Percentiles rank a stretch among this genome's conserved stretches.
These are phyloP conservation scores for Alternaria sp. DNA, from an alignment of 2,329 filamentous ascomycete species.

Conservation along the genomic window DNA sequence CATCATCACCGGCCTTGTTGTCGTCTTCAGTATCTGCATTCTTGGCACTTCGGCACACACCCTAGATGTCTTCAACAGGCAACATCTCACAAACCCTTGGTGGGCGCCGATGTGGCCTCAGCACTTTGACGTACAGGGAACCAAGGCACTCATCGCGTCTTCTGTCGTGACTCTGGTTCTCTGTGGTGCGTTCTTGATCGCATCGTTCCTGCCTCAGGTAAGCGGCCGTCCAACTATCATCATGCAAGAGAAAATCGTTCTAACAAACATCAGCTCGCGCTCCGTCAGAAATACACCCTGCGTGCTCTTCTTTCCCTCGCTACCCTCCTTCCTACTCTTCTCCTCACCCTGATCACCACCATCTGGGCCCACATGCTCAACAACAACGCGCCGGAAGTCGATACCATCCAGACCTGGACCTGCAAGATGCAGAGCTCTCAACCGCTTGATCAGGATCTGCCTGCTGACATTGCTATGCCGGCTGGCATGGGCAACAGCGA, in stretches of 20 bases:
- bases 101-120: conserved; percentile 57
- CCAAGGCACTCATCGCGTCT: conserved; percentile 51
- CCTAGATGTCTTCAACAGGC: conserved; percentile 51
- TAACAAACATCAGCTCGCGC: conserved; percentile 36
- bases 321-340: conserved; percentile 44
- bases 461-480: conserved; percentile 29
- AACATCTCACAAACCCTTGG: conserved; percentile 54
- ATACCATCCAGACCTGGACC: conserved; percentile 50
- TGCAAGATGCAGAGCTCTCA: conserved; percentile 45
- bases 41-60: conserved; percentile 53
- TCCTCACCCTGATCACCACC: conserved; percentile 50
- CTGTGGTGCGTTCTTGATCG: conserved; percentile 44
- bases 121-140: conserved; percentile 55
- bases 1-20: conserved; percentile 43
- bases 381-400: conserved; percentile 38
- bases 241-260: not conserved
- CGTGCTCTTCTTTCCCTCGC: conserved; percentile 47
- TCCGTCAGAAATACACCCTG: conserved; percentile 44
- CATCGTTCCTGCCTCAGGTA: conserved; percentile 45
- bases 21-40: conserved; percentile 50
- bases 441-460: conserved; percentile 18
- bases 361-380: conserved; percentile 50
- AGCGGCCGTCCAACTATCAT: not conserved
- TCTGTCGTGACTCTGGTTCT: conserved; percentile 47
- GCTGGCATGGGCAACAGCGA: conserved; percentile 41